Base-by-base conservation (phyloP, 2,329 filamentous ascomycete species). In the Coniella lustricola region DNA sequence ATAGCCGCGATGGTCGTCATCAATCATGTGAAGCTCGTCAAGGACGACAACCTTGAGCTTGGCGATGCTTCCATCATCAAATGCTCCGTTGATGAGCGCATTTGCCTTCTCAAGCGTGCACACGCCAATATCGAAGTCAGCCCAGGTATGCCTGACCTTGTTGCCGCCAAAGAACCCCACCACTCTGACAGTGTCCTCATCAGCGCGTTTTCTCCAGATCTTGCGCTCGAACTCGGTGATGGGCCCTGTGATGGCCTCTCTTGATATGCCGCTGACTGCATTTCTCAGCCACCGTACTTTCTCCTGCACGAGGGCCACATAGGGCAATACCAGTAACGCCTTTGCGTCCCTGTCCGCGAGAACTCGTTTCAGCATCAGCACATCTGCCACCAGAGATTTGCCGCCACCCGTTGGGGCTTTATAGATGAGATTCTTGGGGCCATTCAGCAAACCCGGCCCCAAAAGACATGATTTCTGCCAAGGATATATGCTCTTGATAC, bases 51-150 rank as follows among this genome's bases (percentile, higher is more conserved):
- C 70, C 40, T 76, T 78, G 37, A 90, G 67, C 17, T 80, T 73
- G n/a, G 73, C 68, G 51, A 88, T 75, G 3, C 73, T 79, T 59
- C 77, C 80, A 54, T 90, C 83, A 53, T 86, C 82, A 55, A 90
- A 86, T 13, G 85, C 82, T 18, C 76, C 70, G 56, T 90, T 90
- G 22, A 89, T 74, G 34, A 90, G 72, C 10, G 82, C 76, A 58
- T 90, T 90, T 46, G 85, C 85, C 77, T 90, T 90, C 67, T 90
- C 86, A 52, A 90, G 82, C 1, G 86, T 90, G 66, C 86, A 90
- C 35, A 90, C 77, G 1, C 81, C 86, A 58, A 90, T 81, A 60
- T 90, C 86, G 56, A 87, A 84, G 59, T 90, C 85, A 21, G 75
- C 70, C 85, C 85, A 90, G 1, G 75, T 80, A 10, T 77, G 70